Evolutionary conservation across 148 eudicot genomes (phyloP), one percentile per base, ranked within the genome.

Genomic region (Rhododendron molle): DNA sequence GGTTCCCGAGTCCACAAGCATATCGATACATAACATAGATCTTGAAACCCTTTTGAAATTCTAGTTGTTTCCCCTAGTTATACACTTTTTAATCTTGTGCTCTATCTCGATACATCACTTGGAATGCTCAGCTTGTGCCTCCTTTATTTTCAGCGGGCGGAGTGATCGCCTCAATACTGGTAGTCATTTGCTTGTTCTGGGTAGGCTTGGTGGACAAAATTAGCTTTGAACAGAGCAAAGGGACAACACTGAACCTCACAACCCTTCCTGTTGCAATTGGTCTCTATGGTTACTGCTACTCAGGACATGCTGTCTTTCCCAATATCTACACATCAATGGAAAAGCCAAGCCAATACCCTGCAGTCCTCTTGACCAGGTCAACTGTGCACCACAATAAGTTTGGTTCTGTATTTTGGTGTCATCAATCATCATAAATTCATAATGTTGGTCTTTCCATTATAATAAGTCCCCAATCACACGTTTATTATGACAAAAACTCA

Each of bases 291-390:
- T 95, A 84, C 83, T 97, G 95, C 89, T 97, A 91, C 83, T 93
- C 98, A 30, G 99, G 99, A 83, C 99, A 97, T 85, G 98, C 99
- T 30, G 96, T 97, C 60, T 95, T 92, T 87, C 99, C 99, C 54
- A 97, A 97, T 89, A 97, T 97, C 81, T 97, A 97, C 86, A 89
- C 93, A 83, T 97, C 99, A 58, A 93, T 97, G 98, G 93, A 88
- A 74, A 92, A 95, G 49, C 97, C 85, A 58, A 90, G 78, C 82
- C 98, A 92, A 88, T 95, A 84, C 82, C 87, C 98, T 81, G 81
- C 93, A 16, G 93, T 95, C 81, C 98, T 96, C 69, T 78, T 96
- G 60, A 90, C 93, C 34, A 94, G 98, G 99, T 93, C 83, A 16
- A 87, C n/a, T 18, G 11, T 26, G 32, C 73, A 67, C 32, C 73